phyloP scores from a whole-genome alignment of 192 early-diverging fungal species.

The Geosiphon pyriformis region DNA sequence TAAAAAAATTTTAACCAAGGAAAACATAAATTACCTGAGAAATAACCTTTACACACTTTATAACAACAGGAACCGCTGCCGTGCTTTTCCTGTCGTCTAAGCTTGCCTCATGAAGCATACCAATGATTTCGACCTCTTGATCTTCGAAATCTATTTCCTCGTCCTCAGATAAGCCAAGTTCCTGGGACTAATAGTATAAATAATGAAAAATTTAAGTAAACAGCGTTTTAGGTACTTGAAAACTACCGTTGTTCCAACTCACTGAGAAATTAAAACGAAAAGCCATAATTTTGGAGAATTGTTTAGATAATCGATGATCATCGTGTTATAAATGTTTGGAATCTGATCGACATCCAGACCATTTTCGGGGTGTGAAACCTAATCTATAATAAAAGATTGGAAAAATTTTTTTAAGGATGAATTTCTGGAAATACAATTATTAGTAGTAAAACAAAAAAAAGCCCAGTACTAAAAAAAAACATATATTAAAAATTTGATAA shows the following conservation, averaged over 20 bases:
- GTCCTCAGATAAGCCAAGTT: background rate
- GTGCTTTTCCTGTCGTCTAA: background rate
- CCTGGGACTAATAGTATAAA: background rate
- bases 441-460: no score
- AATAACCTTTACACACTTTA: background rate
- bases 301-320: no score
- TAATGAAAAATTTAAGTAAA: background rate
- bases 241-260: background rate
- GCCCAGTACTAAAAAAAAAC: no score
- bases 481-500: no score
- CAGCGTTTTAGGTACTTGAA: background rate
- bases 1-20: background rate
- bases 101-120: background rate
- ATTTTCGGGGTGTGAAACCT: no score
- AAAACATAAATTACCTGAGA: background rate
- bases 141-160: background rate
- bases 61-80: background rate
- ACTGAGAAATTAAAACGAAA: slow-evolving; percentile 5
- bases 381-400: no score
- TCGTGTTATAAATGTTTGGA: no score
- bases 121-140: background rate
- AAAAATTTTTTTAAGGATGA: no score
- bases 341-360: no score
- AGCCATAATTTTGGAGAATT: background rate
- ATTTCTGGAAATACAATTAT: no score